phyloP scores from a whole-genome alignment of 176 grass and related monocot species.

The Puccinellia tenuiflora region DNA sequence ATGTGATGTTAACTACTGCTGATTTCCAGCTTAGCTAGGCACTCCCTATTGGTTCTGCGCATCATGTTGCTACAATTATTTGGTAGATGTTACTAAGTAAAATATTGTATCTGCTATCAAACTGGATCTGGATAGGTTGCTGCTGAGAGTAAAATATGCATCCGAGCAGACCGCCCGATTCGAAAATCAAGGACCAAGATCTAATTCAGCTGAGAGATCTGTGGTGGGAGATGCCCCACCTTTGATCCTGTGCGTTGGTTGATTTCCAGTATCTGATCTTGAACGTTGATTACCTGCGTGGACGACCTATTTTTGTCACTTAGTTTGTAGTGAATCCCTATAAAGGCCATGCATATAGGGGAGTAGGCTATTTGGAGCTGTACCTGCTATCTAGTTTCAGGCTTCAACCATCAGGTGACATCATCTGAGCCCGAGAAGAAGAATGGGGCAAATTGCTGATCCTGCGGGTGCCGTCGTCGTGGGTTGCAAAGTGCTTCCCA shows the following conservation, averaged over 20 bases:
- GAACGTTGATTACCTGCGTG: not conserved
- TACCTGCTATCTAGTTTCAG: not conserved
- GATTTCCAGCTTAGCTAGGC: conserved; percentile 34
- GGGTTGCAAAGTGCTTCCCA: conserved; percentile 48
- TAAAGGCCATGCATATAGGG: not conserved
- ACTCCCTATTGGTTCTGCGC: not conserved
- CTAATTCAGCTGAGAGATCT: not conserved
- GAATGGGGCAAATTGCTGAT: conserved; percentile 38
- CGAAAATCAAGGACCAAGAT: conserved; percentile 22
- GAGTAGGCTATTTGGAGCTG: conserved; percentile 25
- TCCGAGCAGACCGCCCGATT: not conserved
- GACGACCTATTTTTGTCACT: not conserved
- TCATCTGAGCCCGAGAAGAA: not conserved
- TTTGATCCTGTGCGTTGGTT: not conserved
- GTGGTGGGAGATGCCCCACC: not conserved
- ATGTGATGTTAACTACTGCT: conserved; percentile 42
- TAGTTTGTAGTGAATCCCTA: not conserved
- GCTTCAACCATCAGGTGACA: not conserved
- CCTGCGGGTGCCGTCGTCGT: conserved; percentile 15
- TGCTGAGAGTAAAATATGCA: not conserved
- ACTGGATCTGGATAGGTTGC: conserved; percentile 9
- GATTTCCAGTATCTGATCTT: not conserved
- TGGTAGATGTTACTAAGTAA: conserved; percentile 2
- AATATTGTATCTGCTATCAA: not conserved
- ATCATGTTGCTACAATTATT: conserved; percentile 43